These are phyloP conservation scores for Dysphania ambrosioides DNA, from an alignment of 148 eudicot species.

Conservation along the genomic window DNA sequence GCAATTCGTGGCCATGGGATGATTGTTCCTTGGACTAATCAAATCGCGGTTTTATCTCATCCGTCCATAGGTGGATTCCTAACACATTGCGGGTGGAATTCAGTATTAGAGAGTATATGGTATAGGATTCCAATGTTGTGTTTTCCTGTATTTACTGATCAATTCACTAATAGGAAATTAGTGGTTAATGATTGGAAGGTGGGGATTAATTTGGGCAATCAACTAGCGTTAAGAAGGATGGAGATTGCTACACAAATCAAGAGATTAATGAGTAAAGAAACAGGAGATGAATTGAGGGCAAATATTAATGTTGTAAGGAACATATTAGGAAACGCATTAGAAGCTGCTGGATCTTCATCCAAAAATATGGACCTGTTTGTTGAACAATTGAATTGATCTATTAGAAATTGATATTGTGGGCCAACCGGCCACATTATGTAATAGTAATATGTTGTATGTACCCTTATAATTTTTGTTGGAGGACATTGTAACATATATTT, in stretches of 20 bases:
- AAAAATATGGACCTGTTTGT: conserved; percentile 39
- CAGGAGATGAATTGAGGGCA: conserved; percentile 20
- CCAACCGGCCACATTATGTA: too few relatives aligned
- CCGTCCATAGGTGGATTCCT: conserved; percentile 56
- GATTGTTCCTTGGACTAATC: conserved; percentile 64
- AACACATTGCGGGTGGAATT: conserved; percentile 83
- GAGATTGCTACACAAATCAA: conserved; percentile 42
- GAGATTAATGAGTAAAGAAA: conserved; percentile 35
- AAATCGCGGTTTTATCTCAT: conserved; percentile 44
- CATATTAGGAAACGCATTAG: conserved; percentile 34
- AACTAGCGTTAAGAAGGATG: conserved; percentile 19
- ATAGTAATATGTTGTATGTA: too few relatives aligned
- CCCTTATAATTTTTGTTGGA: too few relatives aligned
- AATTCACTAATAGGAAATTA: conserved; percentile 60
- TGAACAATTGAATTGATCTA: conserved; percentile 24
- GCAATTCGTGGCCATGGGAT: conserved; percentile 38
- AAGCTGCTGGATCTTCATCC: conserved; percentile 45
- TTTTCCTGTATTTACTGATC: conserved; percentile 61
- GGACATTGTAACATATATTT: too few relatives aligned
- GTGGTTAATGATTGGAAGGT: conserved; percentile 74
- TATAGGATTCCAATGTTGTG: conserved; percentile 55
- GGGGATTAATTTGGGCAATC: conserved; percentile 50
- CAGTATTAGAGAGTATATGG: conserved; percentile 66
- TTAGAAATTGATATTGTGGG: neutral
- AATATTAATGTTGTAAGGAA: conserved; percentile 28